phyloP scores from a whole-genome alignment of 768 basidiomycete genomes.

The Cystobasidium ongulense region DNA sequence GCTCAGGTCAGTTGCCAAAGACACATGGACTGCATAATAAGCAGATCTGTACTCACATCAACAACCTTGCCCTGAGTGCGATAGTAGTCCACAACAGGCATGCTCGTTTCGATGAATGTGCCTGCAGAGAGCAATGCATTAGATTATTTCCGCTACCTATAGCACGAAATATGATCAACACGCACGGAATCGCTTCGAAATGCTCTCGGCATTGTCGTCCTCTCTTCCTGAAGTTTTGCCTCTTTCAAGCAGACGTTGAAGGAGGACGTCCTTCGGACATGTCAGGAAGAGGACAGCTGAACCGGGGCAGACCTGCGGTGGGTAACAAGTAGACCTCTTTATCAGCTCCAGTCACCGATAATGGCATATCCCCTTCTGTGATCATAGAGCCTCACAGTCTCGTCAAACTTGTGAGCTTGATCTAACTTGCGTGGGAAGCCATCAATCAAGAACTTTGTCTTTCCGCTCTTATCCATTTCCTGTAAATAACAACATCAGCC shows the following conservation, averaged over 20 bases:
- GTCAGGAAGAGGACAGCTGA: constrained; percentile 74
- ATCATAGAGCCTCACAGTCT: constrained; percentile 59
- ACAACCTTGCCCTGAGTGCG: constrained; percentile 60
- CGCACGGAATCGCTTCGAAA: constrained; percentile 91
- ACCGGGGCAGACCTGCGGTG: constrained; percentile 66
- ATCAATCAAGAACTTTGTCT: constrained; percentile 76
- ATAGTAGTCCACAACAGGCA: constrained; percentile 90
- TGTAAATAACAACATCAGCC: neutral
- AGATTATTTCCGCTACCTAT: neutral
- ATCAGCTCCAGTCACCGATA: too few species aligned
- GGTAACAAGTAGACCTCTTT: too few species aligned
- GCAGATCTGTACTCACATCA: constrained; percentile 56
- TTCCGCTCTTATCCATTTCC: constrained; percentile 59
- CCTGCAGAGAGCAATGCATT: constrained; percentile 44
- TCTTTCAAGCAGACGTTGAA: constrained; percentile 72
- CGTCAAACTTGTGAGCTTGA: constrained; percentile 84
- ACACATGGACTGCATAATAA: too few species aligned
- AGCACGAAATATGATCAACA: constrained; percentile 32
- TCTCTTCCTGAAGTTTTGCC: constrained; percentile 89
- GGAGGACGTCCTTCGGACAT: constrained; percentile 81
- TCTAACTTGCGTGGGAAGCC: constrained; percentile 99
- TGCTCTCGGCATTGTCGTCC: constrained; percentile 89
- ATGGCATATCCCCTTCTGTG: neutral
- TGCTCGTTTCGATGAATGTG: constrained; percentile 76
- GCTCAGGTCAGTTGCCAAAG: neutral